Percentiles rank a stretch among this genome's conserved stretches.
Evolutionary conservation across 345 rosid genomes (phyloP).

Genomic region (Gossypium stocksii): DNA sequence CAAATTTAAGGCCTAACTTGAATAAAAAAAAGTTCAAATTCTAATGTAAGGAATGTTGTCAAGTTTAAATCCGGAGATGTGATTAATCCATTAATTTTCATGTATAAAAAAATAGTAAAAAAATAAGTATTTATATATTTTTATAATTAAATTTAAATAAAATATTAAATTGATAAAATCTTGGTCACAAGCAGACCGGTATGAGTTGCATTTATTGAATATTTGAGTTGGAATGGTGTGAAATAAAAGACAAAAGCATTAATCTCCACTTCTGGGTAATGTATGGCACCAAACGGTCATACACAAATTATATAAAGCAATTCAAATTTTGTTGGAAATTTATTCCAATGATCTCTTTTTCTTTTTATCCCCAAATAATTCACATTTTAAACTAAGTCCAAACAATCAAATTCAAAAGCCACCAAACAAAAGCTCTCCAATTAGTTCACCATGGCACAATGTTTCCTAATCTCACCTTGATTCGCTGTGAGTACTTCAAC

Average conservation of each 20-base stretch:
- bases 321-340: neutral
- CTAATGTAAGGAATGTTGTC: too few species aligned
- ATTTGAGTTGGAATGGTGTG: neutral
- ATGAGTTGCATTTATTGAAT: neutral
- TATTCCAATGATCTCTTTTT: neutral
- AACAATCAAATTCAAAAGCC: neutral
- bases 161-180: too few species aligned
- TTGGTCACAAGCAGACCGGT: too few species aligned
- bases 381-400: neutral
- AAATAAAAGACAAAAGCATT: neutral
- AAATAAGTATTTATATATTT: too few species aligned
- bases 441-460: constrained; percentile 33
- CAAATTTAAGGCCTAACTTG: too few species aligned
- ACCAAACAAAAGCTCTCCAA: neutral
- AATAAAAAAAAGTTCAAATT: too few species aligned
- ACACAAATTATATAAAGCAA: neutral
- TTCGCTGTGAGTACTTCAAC: constrained; percentile 41
- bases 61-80: too few species aligned
- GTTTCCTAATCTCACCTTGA: constrained; percentile 51
- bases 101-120: too few species aligned
- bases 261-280: neutral
- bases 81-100: too few species aligned
- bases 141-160: too few species aligned
- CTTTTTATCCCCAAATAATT: neutral
- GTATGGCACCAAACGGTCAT: neutral